Conservation (phyloP, 345 rosid species). For the Populus davidiana region DNA sequence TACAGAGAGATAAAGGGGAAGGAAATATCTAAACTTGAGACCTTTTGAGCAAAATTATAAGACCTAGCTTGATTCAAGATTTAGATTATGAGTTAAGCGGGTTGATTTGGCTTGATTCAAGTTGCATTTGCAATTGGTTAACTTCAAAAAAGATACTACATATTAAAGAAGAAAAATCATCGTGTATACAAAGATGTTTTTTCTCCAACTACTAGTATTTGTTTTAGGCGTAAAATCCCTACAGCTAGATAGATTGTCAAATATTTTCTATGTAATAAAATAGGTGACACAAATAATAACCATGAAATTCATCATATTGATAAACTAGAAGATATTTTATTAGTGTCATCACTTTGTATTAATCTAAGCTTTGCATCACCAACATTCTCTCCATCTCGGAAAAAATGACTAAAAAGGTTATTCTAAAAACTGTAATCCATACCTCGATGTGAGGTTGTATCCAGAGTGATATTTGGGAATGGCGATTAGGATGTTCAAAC, state of each 20-base stretch:
- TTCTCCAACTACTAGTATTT: background rate
- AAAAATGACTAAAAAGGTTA: no score
- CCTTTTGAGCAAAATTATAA: no score
- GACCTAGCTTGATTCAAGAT: no score
- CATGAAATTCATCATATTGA: constrained; percentile 3
- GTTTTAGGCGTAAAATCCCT: background rate
- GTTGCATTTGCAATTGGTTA: no score
- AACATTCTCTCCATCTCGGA: no score
- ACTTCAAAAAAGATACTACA: no score
- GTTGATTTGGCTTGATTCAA: no score
- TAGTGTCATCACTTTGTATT: constrained; percentile 36
- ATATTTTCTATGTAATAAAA: background rate
- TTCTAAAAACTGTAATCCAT: constrained; percentile 16
- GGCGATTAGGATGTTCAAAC: constrained; percentile 65
- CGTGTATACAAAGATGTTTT: background rate
- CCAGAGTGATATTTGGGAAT: constrained; percentile 85
- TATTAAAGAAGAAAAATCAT: no score
- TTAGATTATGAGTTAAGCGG: no score
- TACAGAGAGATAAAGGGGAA: no score
- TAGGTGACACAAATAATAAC: background rate
- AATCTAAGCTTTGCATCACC: constrained; percentile 33
- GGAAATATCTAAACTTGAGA: no score
- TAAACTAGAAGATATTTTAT: constrained; percentile 40
- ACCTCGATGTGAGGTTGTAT: constrained; percentile 89
- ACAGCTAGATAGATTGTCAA: background rate